A percentile compares a stretch with the other conserved stretches of the same genome.
phyloP scores from a whole-genome alignment of 1,139 yeast genomes.

The Pichia sp. region DNA sequence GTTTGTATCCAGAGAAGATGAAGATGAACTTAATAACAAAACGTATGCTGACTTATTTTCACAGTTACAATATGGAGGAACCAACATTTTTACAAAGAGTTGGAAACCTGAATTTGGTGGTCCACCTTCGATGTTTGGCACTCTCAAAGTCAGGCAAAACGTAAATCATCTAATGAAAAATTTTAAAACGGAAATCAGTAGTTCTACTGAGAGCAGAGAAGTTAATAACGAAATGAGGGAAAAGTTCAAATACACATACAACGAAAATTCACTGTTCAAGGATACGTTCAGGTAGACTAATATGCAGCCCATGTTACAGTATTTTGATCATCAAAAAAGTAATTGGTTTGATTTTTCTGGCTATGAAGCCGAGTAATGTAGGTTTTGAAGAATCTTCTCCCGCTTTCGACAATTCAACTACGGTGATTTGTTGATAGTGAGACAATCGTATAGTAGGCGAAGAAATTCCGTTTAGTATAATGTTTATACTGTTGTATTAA shows the following conservation, averaged over 20 bases:
- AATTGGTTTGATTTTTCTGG: no score
- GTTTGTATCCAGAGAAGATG: slow-evolving; percentile 20
- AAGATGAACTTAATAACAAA: slow-evolving; percentile 19
- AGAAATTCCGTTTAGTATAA: no score
- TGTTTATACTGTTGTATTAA: no score
- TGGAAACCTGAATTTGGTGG: slow-evolving; percentile 9
- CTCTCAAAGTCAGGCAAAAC: background rate
- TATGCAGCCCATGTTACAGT: background rate
- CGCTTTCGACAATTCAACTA: no score
- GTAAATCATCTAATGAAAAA: background rate
- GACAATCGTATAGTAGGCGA: no score
- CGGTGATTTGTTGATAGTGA: no score
- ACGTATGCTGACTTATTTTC: slow-evolving; percentile 5
- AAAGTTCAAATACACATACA: background rate
- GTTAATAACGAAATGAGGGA: background rate
- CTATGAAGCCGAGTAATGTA: no score
- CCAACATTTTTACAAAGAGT: background rate
- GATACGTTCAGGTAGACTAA: no score
- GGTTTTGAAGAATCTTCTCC: no score
- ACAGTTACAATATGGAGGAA: slow-evolving; percentile 4
- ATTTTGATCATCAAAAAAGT: no score
- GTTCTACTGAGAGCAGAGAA: background rate
- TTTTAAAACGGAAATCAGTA: background rate
- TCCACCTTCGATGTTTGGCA: background rate
- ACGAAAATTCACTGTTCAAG: background rate